Base-by-base conservation (phyloP, 192 early-diverging fungal species). In the Rhizoclosmatium globosum region DNA sequence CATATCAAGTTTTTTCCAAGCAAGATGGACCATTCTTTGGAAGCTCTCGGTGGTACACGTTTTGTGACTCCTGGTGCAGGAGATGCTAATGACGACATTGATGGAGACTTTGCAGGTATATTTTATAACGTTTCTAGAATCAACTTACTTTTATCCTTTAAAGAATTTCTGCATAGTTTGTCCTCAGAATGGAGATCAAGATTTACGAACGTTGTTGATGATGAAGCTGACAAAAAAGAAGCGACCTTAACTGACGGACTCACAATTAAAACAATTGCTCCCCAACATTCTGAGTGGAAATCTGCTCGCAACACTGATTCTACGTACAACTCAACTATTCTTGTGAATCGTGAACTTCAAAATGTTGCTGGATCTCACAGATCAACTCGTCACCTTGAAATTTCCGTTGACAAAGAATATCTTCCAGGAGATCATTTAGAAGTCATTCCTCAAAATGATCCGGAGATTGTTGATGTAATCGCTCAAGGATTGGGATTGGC, bases 371-470 rank as follows among this genome's bases (percentile, higher is more conserved):
- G 11, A 3, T 82, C 84, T 38, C 71, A 78, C 21, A 77, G 86
- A 4, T 88, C 82, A 66, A 88, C 87, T 17, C 85, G 83, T 43
- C 81, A 85, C 48, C 69, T 90, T 79, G 61, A 76, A 44, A 69
- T 88, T 21, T 61, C 74, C 17, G 67, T 82, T n/a, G 74, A 62
- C 43, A 66, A 42, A 9, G 23, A 50, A 47, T 88, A 85, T 59
- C 56, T 81, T 41, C 83, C 88, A 46, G 88, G 88, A 42, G 88
- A 89, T 76, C 88, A 89, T 57, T 67, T 89, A n/a, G 88, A 89
- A 76, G 81, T 89, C 1, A 76, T 74, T 62, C 88, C 88, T 2
- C 65, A 81, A 44, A 88, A 89, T 48, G 71, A 78, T 11, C 38
- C 42, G 9, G 71, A 47, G n/a, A 50, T 86, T 6, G 86, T 85